Evolutionary conservation across 2,329 filamentous ascomycete genomes (phyloP), one percentile per base, ranked within the genome.

Genomic region (Annulohypoxylon truncatum): DNA sequence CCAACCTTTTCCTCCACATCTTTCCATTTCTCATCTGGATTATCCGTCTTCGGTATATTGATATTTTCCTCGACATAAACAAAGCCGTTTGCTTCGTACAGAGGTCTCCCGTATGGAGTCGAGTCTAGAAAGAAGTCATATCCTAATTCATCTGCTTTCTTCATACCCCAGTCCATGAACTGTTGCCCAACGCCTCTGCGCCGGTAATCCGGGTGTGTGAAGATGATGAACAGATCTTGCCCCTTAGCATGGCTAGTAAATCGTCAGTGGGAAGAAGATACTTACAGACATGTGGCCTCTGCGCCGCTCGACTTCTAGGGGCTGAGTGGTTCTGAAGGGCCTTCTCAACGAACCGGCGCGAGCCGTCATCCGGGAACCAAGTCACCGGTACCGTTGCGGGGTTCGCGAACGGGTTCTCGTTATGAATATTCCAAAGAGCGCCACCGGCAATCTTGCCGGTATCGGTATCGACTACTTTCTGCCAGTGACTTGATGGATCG

Each of bases 1-100:
- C 79, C 76, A 18, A 83, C 79, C 67, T 82, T 79, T 1, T 79
- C 74, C 38, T 84, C 81, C 0, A 68, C 38, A 28, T 71, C 67
- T 38, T 69, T 71, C 73, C 73, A 75, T 2, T 58, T 35, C 1
- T 73, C 70, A 47, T 76, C 72, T 1, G 71, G 70, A 5, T 52
- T 47, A 2, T 72, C 65, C 2, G 62, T 74, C 13, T 35, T 15
- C 0, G 73, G 73, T 12, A 66, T 40, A 28, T 47, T 74, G 20
- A 72, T 22, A 24, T 73, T 74, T 50, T 73, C 57, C 15, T 75
- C 67, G 7, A 74, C 15, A 7, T 68, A 67, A 9, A 65, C 20
- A 20, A 73, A 71, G 1, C 59, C 65, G 18, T 72, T 74, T 1
- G 50, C 65, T 26, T 75, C 69, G 29, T 72, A 75, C 3, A 73